Conservation (phyloP, 1,139 yeast species). For the Entelexis paramagnoliae region DNA sequence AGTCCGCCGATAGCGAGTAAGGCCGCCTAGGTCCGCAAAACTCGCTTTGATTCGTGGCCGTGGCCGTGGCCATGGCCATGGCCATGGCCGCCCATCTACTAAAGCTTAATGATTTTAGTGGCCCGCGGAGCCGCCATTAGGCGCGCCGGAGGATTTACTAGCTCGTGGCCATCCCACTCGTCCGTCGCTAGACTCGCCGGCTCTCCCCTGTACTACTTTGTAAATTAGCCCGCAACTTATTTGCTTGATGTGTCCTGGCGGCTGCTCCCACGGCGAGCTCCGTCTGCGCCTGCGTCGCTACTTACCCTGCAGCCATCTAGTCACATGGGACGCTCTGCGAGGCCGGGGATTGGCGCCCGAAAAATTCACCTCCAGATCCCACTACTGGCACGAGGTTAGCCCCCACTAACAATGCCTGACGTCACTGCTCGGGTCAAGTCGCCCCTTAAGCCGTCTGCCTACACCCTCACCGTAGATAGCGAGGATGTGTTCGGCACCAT, state of each 20-base stretch:
- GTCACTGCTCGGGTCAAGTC: constrained; percentile 12
- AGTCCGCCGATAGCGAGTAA: constrained; percentile 2
- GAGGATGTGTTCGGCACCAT: constrained; percentile 46
- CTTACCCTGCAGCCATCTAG: constrained; percentile 1
- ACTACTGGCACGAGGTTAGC: neutral
- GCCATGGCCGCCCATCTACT: too few relatives aligned
- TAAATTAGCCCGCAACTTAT: too few relatives aligned
- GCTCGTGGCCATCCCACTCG: too few relatives aligned
- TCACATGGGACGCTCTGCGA: constrained; percentile 3
- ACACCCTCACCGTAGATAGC: constrained; percentile 10
- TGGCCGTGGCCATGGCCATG: too few relatives aligned
- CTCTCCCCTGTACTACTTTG: too few relatives aligned
- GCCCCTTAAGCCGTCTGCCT: constrained; percentile 8
- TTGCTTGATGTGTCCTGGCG: too few relatives aligned
- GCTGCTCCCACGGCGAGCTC: too few relatives aligned
- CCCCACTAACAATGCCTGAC: constrained; percentile 7
- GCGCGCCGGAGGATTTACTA: too few relatives aligned
- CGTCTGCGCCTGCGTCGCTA: neutral
- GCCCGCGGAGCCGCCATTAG: too few relatives aligned
- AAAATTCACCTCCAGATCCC: neutral
- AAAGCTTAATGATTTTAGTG: too few relatives aligned
- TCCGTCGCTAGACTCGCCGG: too few relatives aligned
- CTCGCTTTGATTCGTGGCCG: too few relatives aligned
- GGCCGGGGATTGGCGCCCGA: constrained; percentile 4
- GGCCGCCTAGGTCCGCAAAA: neutral